phyloP scores from a whole-genome alignment of 768 basidiomycete genomes.

The Hirschioporus abietinus region DNA sequence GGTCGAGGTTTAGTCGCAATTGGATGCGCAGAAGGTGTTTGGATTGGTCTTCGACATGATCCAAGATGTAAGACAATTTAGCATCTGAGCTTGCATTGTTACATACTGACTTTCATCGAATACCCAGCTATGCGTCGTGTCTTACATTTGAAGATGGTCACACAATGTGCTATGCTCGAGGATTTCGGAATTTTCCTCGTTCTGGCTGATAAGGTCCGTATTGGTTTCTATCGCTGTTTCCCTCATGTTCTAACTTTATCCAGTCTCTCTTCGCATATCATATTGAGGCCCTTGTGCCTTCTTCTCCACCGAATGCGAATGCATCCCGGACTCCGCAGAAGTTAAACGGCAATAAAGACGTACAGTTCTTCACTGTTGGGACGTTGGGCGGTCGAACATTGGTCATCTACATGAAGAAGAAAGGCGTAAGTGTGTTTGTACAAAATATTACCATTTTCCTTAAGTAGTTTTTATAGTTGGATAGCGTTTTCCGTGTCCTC shows the following conservation, averaged over 20 bases:
- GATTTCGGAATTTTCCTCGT: slow-evolving; percentile 97
- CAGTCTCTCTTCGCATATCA: slow-evolving; percentile 90
- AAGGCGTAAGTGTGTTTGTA: slow-evolving; percentile 49
- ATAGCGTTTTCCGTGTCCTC: slow-evolving; percentile 95
- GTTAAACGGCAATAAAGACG: slow-evolving; percentile 84
- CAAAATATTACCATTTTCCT: slow-evolving; percentile 14
- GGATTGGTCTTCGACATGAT: slow-evolving; percentile 90
- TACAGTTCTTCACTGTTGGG: slow-evolving; percentile 94
- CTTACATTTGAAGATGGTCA: slow-evolving; percentile 88
- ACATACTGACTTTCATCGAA: slow-evolving; percentile 7
- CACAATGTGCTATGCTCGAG: slow-evolving; percentile 92
- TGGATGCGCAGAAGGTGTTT: slow-evolving; percentile 93
- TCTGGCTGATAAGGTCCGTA: slow-evolving; percentile 76
- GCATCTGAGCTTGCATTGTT: background rate
- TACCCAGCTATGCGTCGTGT: slow-evolving; percentile 82
- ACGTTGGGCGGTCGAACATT: slow-evolving; percentile 81
- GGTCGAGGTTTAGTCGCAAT: slow-evolving; percentile 84
- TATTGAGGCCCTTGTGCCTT: slow-evolving; percentile 93
- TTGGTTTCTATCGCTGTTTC: background rate
- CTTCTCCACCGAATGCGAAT: slow-evolving; percentile 62
- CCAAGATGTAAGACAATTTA: slow-evolving; percentile 57
- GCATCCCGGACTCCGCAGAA: slow-evolving; percentile 82
- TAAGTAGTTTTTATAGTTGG: slow-evolving; percentile 39
- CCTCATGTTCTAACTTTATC: background rate
- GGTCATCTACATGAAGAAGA: slow-evolving; percentile 94